These are phyloP conservation scores for Russula virescens DNA, from an alignment of 768 basidiomycete species.

Conservation along the genomic window DNA sequence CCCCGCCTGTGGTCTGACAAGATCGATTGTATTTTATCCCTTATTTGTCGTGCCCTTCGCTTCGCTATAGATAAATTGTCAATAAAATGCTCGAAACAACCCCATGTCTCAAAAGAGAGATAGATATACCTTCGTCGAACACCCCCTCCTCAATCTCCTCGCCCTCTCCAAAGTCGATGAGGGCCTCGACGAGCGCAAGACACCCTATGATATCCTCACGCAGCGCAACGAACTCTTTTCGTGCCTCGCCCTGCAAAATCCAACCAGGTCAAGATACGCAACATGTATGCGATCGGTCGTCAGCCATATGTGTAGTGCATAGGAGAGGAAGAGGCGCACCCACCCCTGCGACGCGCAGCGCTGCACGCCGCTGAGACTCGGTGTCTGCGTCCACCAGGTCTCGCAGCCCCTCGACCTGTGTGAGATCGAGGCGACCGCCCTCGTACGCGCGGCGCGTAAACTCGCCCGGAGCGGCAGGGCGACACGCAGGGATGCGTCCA, in stretches of 20 bases:
- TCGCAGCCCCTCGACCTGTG: constrained; percentile 82
- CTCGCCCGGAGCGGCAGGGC: constrained; percentile 82
- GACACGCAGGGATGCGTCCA: constrained; percentile 52
- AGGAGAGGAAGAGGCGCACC: constrained; percentile 27
- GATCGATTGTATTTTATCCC: constrained; percentile 46
- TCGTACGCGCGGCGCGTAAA: constrained; percentile 83
- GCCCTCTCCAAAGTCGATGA: constrained; percentile 92
- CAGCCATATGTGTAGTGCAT: constrained; percentile 31
- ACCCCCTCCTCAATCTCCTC: constrained; percentile 86
- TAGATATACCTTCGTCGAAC: constrained; percentile 55
- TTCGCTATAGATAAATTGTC: constrained; percentile 39
- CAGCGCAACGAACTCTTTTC: constrained; percentile 56
- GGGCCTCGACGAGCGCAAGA: constrained; percentile 75
- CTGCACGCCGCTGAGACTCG: constrained; percentile 69
- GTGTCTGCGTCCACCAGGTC: constrained; percentile 90
- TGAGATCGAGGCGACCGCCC: constrained; percentile 76
- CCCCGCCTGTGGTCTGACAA: constrained; percentile 70
- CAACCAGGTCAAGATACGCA: too few species aligned
- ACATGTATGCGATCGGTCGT: too few species aligned
- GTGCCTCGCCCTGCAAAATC: constrained; percentile 51
- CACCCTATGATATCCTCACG: constrained; percentile 63
- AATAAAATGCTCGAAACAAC: neutral
- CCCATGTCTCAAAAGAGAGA: neutral
- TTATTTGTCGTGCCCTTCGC: constrained; percentile 43
- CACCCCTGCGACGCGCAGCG: constrained; percentile 63